Evolutionary conservation across 306 rosid species (phyloP).

Genomic region (Corylus avellana): DNA sequence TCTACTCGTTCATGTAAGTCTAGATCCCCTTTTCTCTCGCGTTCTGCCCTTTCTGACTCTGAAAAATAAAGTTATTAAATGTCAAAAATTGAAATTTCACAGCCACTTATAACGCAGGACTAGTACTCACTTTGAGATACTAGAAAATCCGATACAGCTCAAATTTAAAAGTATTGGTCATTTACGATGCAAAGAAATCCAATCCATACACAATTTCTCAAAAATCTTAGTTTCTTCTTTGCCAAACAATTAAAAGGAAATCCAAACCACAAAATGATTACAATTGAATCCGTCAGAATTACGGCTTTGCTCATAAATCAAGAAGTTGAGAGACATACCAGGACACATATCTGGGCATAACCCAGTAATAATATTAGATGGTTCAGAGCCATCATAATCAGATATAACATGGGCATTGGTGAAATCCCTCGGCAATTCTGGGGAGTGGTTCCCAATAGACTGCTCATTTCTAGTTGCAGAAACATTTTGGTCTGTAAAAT

Average conservation of each 20-base stretch:
- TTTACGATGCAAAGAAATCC: too few species aligned
- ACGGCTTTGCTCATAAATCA: conserved; percentile 31
- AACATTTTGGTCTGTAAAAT: conserved; percentile 45
- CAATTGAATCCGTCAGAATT: conserved; percentile 12
- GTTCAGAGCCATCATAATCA: conserved; percentile 55
- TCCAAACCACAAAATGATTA: conserved; percentile 15
- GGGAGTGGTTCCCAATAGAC: conserved; percentile 35
- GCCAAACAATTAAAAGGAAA: conserved; percentile 13
- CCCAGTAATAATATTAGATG: conserved; percentile 70
- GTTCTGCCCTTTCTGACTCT: conserved; percentile 91
- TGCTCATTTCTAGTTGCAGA: conserved; percentile 38
- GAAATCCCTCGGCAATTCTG: conserved; percentile 47
- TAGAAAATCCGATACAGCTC: conserved; percentile 25
- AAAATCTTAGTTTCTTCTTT: neutral
- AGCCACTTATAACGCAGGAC: conserved; percentile 20
- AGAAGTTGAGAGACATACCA: conserved; percentile 52
- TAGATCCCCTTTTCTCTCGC: conserved; percentile 99
- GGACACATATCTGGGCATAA: conserved; percentile 97
- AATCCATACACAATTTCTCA: neutral
- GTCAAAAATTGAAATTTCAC: neutral
- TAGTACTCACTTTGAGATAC: conserved; percentile 1
- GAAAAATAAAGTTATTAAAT: conserved; percentile 27
- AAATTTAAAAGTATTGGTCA: neutral
- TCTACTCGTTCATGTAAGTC: conserved; percentile 88
- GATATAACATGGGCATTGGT: conserved; percentile 40